A percentile compares a stretch with the other conserved stretches of the same genome.
Conservation (phyloP, 1,284 basidiomycete species). For the Austroboletus niveus region DNA sequence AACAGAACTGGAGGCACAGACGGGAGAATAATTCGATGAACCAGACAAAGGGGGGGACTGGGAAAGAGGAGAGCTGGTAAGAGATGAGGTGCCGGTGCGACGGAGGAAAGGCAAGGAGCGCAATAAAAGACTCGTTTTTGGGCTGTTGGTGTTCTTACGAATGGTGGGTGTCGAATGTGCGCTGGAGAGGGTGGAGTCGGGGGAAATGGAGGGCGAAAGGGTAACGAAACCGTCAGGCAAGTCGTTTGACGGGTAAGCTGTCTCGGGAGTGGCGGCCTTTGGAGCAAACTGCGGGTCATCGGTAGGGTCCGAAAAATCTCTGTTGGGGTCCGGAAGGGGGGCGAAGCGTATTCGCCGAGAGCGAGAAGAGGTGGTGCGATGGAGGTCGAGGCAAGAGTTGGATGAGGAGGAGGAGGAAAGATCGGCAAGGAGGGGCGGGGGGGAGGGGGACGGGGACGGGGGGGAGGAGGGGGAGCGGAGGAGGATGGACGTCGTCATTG, state of each 20-base stretch:
- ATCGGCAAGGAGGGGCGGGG: constrained; percentile 35
- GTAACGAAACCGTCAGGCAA: constrained; percentile 4
- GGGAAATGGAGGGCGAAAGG: constrained; percentile 24
- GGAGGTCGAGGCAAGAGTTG: constrained; percentile 16
- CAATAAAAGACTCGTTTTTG: constrained; percentile 29
- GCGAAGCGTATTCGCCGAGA: constrained; percentile 66
- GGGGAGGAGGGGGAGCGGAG: constrained; percentile 27
- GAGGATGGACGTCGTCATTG: constrained; percentile 23
- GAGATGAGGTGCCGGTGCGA: constrained; percentile 31
- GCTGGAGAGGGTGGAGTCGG: constrained; percentile 21
- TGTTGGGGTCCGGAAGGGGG: constrained; percentile 68
- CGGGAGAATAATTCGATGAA: constrained; percentile 18
- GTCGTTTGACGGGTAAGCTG: neutral
- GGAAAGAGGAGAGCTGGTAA: constrained; percentile 23
- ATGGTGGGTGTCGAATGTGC: constrained; percentile 22
- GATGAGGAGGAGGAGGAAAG: constrained; percentile 27
- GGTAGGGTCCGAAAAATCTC: constrained; percentile 30
- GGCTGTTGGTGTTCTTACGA: constrained; percentile 25
- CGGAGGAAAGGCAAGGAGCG: constrained; percentile 25
- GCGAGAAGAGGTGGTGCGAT: constrained; percentile 7
- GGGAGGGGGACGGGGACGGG: constrained; percentile 34
- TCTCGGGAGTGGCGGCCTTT: constrained; percentile 9
- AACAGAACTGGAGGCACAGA: constrained; percentile 13
- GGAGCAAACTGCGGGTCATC: constrained; percentile 7
- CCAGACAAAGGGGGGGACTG: constrained; percentile 15